Evolutionary conservation across 2,329 filamentous ascomycete species (phyloP).

Genomic region (Ilyonectria mors-panacis): DNA sequence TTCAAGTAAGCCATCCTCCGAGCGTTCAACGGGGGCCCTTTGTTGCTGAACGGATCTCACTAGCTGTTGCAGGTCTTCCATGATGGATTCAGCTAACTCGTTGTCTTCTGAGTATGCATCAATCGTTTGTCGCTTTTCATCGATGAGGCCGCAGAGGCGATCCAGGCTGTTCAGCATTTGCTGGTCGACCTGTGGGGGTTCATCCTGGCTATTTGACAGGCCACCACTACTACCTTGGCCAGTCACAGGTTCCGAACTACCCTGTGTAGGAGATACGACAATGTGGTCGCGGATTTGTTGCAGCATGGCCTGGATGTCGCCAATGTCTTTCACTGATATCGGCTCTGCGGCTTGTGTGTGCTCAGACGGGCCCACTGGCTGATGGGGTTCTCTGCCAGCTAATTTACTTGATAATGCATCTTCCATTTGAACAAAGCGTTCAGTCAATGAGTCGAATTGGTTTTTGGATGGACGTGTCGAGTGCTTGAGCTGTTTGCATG

Average conservation of each 20-base stretch:
- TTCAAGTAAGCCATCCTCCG: neutral
- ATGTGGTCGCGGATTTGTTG: conserved; percentile 1
- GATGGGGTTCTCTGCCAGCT: neutral
- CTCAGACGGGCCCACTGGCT: neutral
- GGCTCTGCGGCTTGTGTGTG: neutral
- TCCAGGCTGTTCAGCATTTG: conserved; percentile 3
- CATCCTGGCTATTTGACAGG: neutral
- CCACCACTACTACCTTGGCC: rapidly evolving
- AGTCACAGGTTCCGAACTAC: no score
- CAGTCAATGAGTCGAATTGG: neutral
- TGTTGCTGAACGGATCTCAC: neutral
- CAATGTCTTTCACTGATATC: neutral
- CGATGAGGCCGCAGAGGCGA: conserved; percentile 4
- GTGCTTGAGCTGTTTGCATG: neutral
- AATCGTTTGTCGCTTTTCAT: conserved; percentile 3
- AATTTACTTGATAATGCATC: neutral
- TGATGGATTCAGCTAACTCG: neutral
- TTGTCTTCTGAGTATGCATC: conserved; percentile 19
- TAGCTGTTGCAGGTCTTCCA: neutral
- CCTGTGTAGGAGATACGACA: rapidly evolving
- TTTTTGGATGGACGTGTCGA: neutral
- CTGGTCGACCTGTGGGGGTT: neutral
- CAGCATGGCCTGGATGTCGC: neutral
- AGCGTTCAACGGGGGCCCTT: neutral
- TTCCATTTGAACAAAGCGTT: neutral